A percentile compares a stretch with the other conserved stretches of the same genome.
Conservation (phyloP, 441 rosid species). For the Kokia cookei region DNA sequence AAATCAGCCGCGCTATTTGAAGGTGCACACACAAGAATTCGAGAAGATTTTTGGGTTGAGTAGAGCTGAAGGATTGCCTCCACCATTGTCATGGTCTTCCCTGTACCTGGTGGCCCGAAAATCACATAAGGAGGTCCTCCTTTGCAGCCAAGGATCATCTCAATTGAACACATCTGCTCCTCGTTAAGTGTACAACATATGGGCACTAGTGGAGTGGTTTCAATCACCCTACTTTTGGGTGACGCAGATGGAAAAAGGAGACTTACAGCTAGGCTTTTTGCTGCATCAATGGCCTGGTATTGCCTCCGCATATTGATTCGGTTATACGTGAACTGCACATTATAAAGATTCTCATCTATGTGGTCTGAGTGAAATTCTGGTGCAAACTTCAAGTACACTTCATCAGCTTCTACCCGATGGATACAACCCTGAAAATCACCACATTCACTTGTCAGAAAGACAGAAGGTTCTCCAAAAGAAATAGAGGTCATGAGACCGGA, state of each 20-base stretch:
- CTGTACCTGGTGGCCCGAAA: slow-evolving; percentile 73
- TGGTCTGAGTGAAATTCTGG: slow-evolving; percentile 37
- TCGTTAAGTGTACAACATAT: slow-evolving; percentile 44
- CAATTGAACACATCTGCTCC: slow-evolving; percentile 51
- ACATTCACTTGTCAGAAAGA: background rate
- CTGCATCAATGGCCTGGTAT: slow-evolving; percentile 58
- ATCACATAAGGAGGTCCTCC: slow-evolving; percentile 64
- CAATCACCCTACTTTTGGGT: slow-evolving; percentile 34
- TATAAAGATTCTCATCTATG: slow-evolving; percentile 34
- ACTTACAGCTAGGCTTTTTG: slow-evolving; percentile 25
- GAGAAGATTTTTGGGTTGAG: slow-evolving; percentile 24
- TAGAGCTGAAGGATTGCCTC: slow-evolving; percentile 61
- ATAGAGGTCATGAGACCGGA: background rate
- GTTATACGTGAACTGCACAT: slow-evolving; percentile 52
- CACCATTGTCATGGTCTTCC: slow-evolving; percentile 61
- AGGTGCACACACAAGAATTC: slow-evolving; percentile 61
- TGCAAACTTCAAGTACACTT: slow-evolving; percentile 51
- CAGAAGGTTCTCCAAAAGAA: background rate
- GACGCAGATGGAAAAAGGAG: slow-evolving; percentile 49
- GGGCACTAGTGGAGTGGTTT: slow-evolving; percentile 41
- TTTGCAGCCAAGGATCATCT: slow-evolving; percentile 55
- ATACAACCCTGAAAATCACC: slow-evolving; percentile 40
- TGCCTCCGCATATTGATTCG: slow-evolving; percentile 49
- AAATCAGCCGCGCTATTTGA: slow-evolving; percentile 68
- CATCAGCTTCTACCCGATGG: slow-evolving; percentile 71